These are phyloP conservation scores for Pseudonitzschia multiseries DNA, from an alignment of 108 stramenopile genomes.

Conservation along the genomic window DNA sequence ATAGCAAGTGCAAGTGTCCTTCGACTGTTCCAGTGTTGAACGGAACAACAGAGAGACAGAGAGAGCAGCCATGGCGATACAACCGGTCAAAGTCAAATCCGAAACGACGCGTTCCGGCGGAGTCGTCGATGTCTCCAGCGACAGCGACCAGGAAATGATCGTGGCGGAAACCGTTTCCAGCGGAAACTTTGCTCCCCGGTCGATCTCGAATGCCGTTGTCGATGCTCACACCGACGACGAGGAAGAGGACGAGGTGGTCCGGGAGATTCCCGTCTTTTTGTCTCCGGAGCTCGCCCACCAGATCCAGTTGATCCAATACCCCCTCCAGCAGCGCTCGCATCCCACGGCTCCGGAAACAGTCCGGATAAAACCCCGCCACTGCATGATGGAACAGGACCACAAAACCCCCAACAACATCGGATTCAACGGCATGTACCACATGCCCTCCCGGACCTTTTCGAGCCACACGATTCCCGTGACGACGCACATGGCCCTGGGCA, in stretches of 20 bases:
- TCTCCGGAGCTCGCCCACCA: slow-evolving; percentile 63
- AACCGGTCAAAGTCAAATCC: background rate
- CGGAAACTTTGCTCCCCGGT: background rate
- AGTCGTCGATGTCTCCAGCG: background rate
- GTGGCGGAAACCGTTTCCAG: background rate
- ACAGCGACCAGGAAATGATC: background rate
- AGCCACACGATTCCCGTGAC: slow-evolving; percentile 68
- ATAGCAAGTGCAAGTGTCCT: no score
- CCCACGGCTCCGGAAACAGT: slow-evolving; percentile 40
- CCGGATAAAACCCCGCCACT: slow-evolving; percentile 62
- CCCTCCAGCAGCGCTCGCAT: slow-evolving; percentile 49
- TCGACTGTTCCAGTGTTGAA: background rate
- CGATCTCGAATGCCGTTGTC: background rate
- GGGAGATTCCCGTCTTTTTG: slow-evolving; percentile 81
- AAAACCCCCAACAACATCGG: slow-evolving; percentile 21
- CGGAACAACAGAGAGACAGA: background rate
- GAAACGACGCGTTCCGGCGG: background rate
- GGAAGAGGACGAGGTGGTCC: slow-evolving; percentile 58
- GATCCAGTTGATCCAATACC: slow-evolving; percentile 78
- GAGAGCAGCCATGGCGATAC: background rate
- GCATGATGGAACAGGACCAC: slow-evolving; percentile 68
- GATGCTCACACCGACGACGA: slow-evolving; percentile 20
- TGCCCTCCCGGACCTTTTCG: slow-evolving; percentile 52
- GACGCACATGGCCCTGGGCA: slow-evolving; percentile 86
- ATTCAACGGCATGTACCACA: slow-evolving; percentile 34